Evolutionary conservation across 176 grass and related monocot species (phyloP).

Genomic region (Alopecurus myosuroides): DNA sequence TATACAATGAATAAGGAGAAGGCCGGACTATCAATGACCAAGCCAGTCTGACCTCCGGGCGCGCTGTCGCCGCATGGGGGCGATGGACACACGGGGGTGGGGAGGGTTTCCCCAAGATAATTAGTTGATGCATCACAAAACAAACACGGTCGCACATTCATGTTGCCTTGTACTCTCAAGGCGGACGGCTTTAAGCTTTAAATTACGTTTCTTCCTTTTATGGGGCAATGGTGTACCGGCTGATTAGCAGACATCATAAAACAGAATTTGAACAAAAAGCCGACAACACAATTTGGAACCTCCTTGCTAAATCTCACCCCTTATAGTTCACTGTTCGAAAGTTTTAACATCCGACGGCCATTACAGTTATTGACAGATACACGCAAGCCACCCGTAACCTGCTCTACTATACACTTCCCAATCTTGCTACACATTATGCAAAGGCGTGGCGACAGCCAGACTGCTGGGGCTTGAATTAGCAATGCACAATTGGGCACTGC

Average conservation of each 20-base stretch:
- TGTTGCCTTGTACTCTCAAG: too few relatives aligned
- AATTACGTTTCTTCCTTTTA: too few relatives aligned
- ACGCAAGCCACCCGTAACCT: neutral
- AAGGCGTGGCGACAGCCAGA: neutral
- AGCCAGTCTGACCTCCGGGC: too few relatives aligned
- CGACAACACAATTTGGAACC: neutral
- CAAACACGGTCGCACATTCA: too few relatives aligned
- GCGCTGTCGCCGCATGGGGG: too few relatives aligned
- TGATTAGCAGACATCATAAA: neutral
- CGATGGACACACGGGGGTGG: too few relatives aligned
- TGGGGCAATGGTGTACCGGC: neutral
- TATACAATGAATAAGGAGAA: neutral
- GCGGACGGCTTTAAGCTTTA: too few relatives aligned
- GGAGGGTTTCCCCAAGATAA: too few relatives aligned
- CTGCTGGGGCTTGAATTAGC: slow-evolving; percentile 15
- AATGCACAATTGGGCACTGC: slow-evolving; percentile 4
- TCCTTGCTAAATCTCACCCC: neutral
- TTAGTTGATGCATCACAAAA: too few relatives aligned
- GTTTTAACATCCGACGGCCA: neutral
- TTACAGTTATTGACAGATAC: slow-evolving; percentile 15
- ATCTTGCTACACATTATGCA: slow-evolving; percentile 20
- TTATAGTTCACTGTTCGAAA: neutral
- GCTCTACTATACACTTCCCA: slow-evolving; percentile 3
- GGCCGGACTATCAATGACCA: neutral
- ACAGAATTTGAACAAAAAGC: neutral